phyloP scores from a whole-genome alignment of 176 grass and related monocot species.

The Oryza coarctata region DNA sequence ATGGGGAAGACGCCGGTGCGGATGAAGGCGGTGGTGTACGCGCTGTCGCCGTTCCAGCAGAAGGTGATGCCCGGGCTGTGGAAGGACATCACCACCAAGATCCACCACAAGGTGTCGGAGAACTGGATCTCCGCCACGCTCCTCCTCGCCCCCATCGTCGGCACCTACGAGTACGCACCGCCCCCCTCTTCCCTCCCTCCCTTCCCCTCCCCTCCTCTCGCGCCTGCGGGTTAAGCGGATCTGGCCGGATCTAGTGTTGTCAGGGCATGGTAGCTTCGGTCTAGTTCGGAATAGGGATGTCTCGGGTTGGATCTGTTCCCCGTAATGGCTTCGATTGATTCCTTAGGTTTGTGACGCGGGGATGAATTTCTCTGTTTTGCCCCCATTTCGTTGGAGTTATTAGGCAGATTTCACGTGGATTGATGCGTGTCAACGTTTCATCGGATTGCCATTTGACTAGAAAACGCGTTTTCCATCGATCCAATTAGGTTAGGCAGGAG shows the following conservation, averaged over 20 bases:
- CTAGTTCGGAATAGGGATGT: neutral
- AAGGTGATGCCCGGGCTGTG: slow-evolving; percentile 96
- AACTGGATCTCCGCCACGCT: slow-evolving; percentile 97
- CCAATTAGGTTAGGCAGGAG: neutral
- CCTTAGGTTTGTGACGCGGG: neutral
- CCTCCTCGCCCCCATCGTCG: slow-evolving; percentile 69
- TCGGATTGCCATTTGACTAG: neutral
- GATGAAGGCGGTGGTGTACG: slow-evolving; percentile 97
- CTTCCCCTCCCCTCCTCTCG: neutral
- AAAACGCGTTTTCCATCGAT: neutral
- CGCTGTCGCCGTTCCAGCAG: slow-evolving; percentile 99
- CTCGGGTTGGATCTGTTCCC: neutral
- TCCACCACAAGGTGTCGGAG: slow-evolving; percentile 98
- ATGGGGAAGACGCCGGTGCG: slow-evolving; percentile 93
- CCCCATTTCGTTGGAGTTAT: neutral
- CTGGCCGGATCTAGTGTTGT: slow-evolving; percentile 7
- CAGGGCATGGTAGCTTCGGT: neutral
- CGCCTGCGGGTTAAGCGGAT: neutral
- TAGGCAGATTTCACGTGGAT: neutral
- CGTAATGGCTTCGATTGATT: neutral
- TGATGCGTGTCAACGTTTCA: neutral
- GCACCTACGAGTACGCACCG: slow-evolving; percentile 72
- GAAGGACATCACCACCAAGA: slow-evolving; percentile 96
- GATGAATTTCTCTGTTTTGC: neutral
- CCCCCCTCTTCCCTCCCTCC: neutral